A percentile compares a stretch with the other conserved stretches of the same genome.
These are phyloP conservation scores for Pichia membranifaciens DNA, from an alignment of 805 yeast species.

Conservation along the genomic window DNA sequence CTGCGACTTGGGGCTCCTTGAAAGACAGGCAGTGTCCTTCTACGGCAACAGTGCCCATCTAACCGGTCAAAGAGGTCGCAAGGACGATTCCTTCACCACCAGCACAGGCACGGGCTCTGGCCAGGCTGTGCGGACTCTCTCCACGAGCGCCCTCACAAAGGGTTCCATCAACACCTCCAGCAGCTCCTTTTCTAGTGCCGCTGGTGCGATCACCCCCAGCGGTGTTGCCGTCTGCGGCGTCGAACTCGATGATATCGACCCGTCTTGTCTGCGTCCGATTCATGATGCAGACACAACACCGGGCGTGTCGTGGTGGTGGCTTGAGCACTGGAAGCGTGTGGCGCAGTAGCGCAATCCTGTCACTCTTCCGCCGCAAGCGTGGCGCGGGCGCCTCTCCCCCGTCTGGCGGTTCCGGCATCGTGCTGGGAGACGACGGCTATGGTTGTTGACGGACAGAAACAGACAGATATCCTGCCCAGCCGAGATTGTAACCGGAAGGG, in stretches of 20 bases:
- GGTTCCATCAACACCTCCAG: background rate
- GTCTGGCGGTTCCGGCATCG: background rate
- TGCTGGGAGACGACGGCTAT: background rate
- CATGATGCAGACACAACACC: background rate
- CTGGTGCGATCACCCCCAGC: background rate
- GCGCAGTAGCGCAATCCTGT: background rate
- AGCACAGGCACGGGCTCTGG: no score
- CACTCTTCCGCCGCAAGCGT: background rate
- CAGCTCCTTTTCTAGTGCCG: background rate
- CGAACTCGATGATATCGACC: conserved; percentile 10
- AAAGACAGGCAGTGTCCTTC: background rate
- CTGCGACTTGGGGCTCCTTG: conserved; percentile 11
- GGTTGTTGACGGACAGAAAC: no score
- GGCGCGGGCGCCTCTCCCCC: background rate
- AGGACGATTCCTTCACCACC: conserved; percentile 6
- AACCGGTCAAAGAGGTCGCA: background rate
- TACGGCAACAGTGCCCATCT: background rate
- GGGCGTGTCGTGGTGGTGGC: background rate
- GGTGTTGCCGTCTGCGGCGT: conserved; percentile 10
- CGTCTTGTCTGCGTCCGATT: background rate
- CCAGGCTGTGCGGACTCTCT: no score
- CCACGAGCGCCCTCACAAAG: background rate
- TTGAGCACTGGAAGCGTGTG: background rate
- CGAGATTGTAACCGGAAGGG: no score
- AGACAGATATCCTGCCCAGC: no score